phyloP scores from a whole-genome alignment of 2,329 filamentous ascomycete species.

The Cytospora schulzeri region DNA sequence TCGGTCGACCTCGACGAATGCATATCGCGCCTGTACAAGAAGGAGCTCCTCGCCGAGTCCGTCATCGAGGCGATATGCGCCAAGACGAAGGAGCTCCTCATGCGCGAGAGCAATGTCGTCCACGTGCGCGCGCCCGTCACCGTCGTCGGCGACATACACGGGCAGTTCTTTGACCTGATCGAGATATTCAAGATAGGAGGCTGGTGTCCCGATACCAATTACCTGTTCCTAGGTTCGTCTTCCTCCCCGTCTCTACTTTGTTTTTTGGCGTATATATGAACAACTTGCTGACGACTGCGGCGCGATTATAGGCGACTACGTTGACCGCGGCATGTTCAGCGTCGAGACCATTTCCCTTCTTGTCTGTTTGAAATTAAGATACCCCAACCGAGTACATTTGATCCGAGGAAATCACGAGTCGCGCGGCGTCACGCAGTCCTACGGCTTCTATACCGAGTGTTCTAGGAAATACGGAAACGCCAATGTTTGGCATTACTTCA shows the following conservation, averaged over 20 bases:
- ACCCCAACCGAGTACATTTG: constrained; percentile 91
- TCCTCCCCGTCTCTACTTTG: background rate
- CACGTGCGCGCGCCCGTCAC: constrained; percentile 95
- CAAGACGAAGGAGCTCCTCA: constrained; percentile 97
- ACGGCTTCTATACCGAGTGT: constrained; percentile 98
- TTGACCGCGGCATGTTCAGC: constrained; percentile 97
- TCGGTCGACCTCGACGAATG: constrained; percentile 99
- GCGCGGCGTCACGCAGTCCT: constrained; percentile 95
- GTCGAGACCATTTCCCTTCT: constrained; percentile 98
- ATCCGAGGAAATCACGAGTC: constrained; percentile 99
- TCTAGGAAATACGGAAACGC: constrained; percentile 97
- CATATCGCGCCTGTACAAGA: constrained; percentile 94
- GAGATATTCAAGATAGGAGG: constrained; percentile 99
- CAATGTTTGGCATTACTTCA: constrained; percentile 99
- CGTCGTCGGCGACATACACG: constrained; percentile 97
- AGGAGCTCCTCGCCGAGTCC: constrained; percentile 91
- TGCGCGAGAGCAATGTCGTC: constrained; percentile 99
- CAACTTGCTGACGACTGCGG: constrained; percentile 19
- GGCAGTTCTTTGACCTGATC: constrained; percentile 98
- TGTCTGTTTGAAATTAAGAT: constrained; percentile 94
- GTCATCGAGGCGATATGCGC: constrained; percentile 99
- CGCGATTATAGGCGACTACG: constrained; percentile 76
- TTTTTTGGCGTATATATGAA: background rate
- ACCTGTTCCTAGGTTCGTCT: constrained; percentile 83
- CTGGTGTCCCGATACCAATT: constrained; percentile 97